Evolutionary conservation across 164 flowering plant species (phyloP).

Genomic region (Warburgia ugandensis): DNA sequence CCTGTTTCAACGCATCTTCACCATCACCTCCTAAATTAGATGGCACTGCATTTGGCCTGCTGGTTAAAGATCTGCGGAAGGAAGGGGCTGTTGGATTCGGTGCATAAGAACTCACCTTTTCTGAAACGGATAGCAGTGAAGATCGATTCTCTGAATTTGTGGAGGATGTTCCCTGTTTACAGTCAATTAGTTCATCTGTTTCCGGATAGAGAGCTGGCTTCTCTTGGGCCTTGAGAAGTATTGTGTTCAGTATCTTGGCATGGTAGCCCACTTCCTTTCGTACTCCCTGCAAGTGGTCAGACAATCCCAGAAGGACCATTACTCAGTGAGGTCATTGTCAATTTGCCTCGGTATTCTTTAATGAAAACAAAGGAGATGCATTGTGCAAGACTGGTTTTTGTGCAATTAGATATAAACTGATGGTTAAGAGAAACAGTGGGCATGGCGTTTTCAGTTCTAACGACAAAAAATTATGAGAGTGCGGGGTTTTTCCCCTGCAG

Average conservation of each 20-base stretch:
- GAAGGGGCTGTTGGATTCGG: constrained; percentile 12
- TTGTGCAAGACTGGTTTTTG: no score
- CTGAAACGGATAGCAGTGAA: constrained; percentile 13
- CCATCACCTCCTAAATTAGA: constrained; percentile 4
- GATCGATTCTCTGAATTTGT: constrained; percentile 13
- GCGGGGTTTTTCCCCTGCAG: no score
- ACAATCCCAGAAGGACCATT: no score
- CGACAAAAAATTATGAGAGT: no score
- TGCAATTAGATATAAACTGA: no score
- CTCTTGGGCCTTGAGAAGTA: constrained; percentile 10
- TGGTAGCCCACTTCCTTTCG: constrained; percentile 86
- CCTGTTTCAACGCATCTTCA: constrained; percentile 6
- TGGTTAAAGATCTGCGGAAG: constrained; percentile 6
- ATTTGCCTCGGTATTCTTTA: no score
- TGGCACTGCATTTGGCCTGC: background rate
- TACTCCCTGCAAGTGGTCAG: constrained; percentile 52
- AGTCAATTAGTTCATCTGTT: constrained; percentile 12
- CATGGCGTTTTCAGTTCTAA: no score
- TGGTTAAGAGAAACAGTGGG: no score
- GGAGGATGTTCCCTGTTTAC: constrained; percentile 17
- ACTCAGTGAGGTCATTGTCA: no score
- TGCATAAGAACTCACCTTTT: constrained; percentile 14
- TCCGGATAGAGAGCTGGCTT: constrained; percentile 13
- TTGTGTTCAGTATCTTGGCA: constrained; percentile 54
- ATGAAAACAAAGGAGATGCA: no score